Base-by-base conservation (phyloP, 768 basidiomycete species). In the Melanogaster broomeanus region DNA sequence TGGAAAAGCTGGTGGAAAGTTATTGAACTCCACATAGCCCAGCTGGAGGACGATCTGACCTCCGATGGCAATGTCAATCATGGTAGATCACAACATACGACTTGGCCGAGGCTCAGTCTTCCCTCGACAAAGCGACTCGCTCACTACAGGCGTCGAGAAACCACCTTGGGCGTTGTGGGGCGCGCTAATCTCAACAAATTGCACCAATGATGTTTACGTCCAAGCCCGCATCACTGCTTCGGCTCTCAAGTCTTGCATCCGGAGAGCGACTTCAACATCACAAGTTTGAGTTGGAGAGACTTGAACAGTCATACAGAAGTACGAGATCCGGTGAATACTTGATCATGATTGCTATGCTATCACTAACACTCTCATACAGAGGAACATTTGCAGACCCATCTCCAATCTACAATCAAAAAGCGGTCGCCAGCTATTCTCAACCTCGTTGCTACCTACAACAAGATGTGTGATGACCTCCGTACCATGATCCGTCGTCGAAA, bases 391-490 rank as follows among this genome's bases (percentile, higher is more conserved):
- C n/a, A n/a, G n/a, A n/a, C n/a, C n/a, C n/a, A n/a, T n/a, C n/a
- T n/a, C n/a, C n/a, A n/a, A n/a, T n/a, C n/a, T n/a, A n/a, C n/a
- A n/a, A n/a, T n/a, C n/a, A n/a, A n/a, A n/a, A n/a, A n/a, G n/a
- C n/a, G n/a, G n/a, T n/a, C n/a, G n/a, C n/a, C n/a, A n/a, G 55
- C 56, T 1, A 68, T 72, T 27, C 31, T 47, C 9, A 50, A 56
- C 9, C 42, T 67, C 3, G 67, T 58, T 7, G 44, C 30, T 1
- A 53, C 61, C 6, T 72, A 68, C 55, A 73, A 73, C 51, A 59
- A 52, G 6, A 49, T 69, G 12, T 65, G 64, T 34, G 50, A 48
- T 13, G 42, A 60, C 8, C 45, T 74, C 39, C 46, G 21, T 12
- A 43, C 35, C 1, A 34, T 65, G 7, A 68, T 69, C 24, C 28